Percentiles rank a stretch among this genome's conserved stretches.
These are phyloP conservation scores for Barnettozyma vustinii DNA, from an alignment of 805 yeast genomes.

Conservation along the genomic window DNA sequence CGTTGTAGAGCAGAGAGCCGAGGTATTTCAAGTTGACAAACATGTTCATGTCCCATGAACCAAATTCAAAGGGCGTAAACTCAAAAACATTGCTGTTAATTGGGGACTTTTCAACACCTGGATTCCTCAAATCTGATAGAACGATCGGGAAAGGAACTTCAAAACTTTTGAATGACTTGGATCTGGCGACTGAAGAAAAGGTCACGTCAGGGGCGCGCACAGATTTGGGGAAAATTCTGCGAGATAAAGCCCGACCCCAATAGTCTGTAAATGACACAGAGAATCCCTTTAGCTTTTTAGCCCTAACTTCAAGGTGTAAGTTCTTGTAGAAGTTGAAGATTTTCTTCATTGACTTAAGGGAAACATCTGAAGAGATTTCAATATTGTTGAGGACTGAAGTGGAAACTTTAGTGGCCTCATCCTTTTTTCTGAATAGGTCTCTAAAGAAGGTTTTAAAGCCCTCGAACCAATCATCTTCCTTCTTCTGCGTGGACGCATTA, in stretches of 20 bases:
- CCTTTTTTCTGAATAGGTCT: slow-evolving; percentile 24
- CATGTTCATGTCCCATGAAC: slow-evolving; percentile 56
- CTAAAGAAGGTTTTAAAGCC: slow-evolving; percentile 20
- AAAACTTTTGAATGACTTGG: slow-evolving; percentile 32
- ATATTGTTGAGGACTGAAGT: slow-evolving; percentile 17
- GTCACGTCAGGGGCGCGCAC: slow-evolving; percentile 34
- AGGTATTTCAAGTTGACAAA: slow-evolving; percentile 48
- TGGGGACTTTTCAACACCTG: slow-evolving; percentile 27
- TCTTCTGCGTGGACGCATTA: slow-evolving; percentile 3
- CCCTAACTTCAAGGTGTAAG: slow-evolving; percentile 48
- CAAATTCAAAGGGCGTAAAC: slow-evolving; percentile 62
- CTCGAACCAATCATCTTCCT: slow-evolving; percentile 20
- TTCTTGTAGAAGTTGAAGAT: slow-evolving; percentile 43
- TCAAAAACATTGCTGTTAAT: slow-evolving; percentile 45
- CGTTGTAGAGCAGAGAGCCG: slow-evolving; percentile 44
- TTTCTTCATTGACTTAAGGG: slow-evolving; percentile 27
- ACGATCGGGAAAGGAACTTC: slow-evolving; percentile 48
- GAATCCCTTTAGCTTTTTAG: slow-evolving; percentile 49
- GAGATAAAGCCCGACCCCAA: slow-evolving; percentile 59
- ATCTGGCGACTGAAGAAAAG: slow-evolving; percentile 32
- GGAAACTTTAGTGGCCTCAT: slow-evolving; percentile 11
- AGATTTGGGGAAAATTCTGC: slow-evolving; percentile 36
- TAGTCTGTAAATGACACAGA: slow-evolving; percentile 58
- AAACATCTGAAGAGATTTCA: slow-evolving; percentile 18
- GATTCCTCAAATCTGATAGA: slow-evolving; percentile 35